Conservation (phyloP, 2,329 filamentous ascomycete species). For the Scedosporium minutisporum region DNA sequence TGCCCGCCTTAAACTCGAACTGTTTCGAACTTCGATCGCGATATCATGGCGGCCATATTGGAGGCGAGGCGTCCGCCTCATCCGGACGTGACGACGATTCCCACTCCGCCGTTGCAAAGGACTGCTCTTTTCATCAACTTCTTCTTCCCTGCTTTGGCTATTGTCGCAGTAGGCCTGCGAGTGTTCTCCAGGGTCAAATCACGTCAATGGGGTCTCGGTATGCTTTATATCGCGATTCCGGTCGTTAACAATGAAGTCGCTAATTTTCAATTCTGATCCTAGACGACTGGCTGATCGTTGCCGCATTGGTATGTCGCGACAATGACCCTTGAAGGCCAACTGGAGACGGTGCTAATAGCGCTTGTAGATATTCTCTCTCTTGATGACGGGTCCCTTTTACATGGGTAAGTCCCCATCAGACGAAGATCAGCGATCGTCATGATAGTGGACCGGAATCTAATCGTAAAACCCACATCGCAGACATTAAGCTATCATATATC, state of each 20-base stretch:
- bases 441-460: neutral
- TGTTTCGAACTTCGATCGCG: slow-evolving; percentile 6
- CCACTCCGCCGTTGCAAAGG: slow-evolving; percentile 3
- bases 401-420: neutral
- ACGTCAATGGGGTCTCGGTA: slow-evolving; percentile 7
- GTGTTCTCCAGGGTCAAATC: slow-evolving; percentile 2
- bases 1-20: neutral
- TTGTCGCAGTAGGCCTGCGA: neutral
- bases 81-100: slow-evolving; percentile 29
- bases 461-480: neutral
- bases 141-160: slow-evolving; percentile 1
- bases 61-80: slow-evolving; percentile 28
- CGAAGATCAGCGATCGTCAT: neutral
- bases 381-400: neutral
- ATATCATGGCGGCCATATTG: slow-evolving; percentile 17
- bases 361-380: neutral
- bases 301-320: slow-evolving; percentile 16
- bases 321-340: slow-evolving; percentile 32
- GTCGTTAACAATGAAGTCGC: neutral
- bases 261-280: slow-evolving; percentile 9
- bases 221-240: neutral
- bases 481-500: slow-evolving; percentile 3
- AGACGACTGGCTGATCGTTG: slow-evolving; percentile 5
- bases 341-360: slow-evolving; percentile 11
- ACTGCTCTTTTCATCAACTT: slow-evolving; percentile 5